Percentiles rank a stretch among this genome's conserved stretches.
Evolutionary conservation across 768 basidiomycete genomes (phyloP).

Genomic region (Gymnopilus dilepis): DNA sequence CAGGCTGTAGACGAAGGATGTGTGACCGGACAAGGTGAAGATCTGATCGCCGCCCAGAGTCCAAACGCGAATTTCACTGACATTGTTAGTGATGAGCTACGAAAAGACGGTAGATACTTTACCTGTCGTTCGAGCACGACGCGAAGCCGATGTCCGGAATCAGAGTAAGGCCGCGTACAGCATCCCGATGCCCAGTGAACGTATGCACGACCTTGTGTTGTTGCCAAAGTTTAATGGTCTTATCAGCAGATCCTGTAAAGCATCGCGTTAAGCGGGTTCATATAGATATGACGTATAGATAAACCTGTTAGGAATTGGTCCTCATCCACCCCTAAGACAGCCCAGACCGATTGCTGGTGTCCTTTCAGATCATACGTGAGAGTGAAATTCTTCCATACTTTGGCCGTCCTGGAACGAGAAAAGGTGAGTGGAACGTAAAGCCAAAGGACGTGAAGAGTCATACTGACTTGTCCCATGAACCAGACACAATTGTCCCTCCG

Average conservation of each 20-base stretch:
- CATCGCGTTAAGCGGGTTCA: conserved; percentile 5
- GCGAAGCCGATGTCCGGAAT: conserved; percentile 91
- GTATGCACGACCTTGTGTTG: conserved; percentile 76
- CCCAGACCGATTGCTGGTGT: conserved; percentile 94
- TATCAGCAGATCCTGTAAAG: conserved; percentile 86
- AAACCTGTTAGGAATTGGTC: conserved; percentile 83
- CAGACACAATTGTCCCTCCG: conserved; percentile 83
- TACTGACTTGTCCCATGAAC: conserved; percentile 95
- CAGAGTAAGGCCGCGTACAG: conserved; percentile 84
- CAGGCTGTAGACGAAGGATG: conserved; percentile 94
- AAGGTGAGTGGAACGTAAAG: not conserved
- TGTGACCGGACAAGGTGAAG: conserved; percentile 89
- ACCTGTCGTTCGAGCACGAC: conserved; percentile 96
- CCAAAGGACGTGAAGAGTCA: not conserved
- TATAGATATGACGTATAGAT: conserved; percentile 13
- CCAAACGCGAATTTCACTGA: conserved; percentile 92
- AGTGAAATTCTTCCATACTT: conserved; percentile 88
- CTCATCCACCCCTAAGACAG: conserved; percentile 80
- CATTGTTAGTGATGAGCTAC: conserved; percentile 4
- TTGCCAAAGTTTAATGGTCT: conserved; percentile 88
- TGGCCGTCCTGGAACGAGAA: conserved; percentile 71
- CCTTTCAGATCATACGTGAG: conserved; percentile 76
- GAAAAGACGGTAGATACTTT: conserved; percentile 17
- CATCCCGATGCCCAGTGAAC: conserved; percentile 88
- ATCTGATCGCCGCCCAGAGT: conserved; percentile 79